Evolutionary conservation across 768 basidiomycete species (phyloP).

Genomic region (Lenzites betulinus): DNA sequence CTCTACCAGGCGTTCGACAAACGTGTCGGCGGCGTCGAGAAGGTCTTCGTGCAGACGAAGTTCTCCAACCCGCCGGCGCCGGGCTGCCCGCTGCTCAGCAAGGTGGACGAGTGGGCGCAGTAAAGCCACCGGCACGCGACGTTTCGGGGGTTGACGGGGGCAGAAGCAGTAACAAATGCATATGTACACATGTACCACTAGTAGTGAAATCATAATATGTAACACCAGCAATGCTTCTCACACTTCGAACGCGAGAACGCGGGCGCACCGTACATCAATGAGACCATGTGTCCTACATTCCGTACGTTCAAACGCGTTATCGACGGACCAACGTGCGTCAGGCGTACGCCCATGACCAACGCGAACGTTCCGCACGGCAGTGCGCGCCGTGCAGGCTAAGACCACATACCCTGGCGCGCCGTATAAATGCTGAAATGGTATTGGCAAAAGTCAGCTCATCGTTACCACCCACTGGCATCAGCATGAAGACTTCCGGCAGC

Average conservation of each 20-base stretch:
- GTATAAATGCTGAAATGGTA: neutral
- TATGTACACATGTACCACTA: slow-evolving; percentile 1
- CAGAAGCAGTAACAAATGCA: neutral
- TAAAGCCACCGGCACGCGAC: neutral
- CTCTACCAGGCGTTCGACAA: slow-evolving; percentile 68
- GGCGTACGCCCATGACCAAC: slow-evolving; percentile 1
- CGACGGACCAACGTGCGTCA: slow-evolving; percentile 17
- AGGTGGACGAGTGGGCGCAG: slow-evolving; percentile 52
- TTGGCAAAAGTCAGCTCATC: neutral
- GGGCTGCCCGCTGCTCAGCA: slow-evolving; percentile 53
- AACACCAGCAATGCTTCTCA: slow-evolving; percentile 3
- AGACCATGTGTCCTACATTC: neutral
- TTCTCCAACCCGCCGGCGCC: slow-evolving; percentile 46
- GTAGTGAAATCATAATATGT: neutral
- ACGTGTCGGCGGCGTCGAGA: slow-evolving; percentile 56
- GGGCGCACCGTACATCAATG: neutral
- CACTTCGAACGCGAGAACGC: neutral
- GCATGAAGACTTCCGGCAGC: slow-evolving; percentile 1
- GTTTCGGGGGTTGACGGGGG: neutral
- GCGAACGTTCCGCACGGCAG: neutral
- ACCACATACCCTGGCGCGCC: too few species aligned
- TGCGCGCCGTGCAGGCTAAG: neutral
- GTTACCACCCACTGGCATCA: neutral
- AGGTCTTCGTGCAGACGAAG: slow-evolving; percentile 76
- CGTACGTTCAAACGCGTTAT: neutral